Base-by-base conservation (phyloP, 129 eudicot species). In the Gnaphalium uliginosum region DNA sequence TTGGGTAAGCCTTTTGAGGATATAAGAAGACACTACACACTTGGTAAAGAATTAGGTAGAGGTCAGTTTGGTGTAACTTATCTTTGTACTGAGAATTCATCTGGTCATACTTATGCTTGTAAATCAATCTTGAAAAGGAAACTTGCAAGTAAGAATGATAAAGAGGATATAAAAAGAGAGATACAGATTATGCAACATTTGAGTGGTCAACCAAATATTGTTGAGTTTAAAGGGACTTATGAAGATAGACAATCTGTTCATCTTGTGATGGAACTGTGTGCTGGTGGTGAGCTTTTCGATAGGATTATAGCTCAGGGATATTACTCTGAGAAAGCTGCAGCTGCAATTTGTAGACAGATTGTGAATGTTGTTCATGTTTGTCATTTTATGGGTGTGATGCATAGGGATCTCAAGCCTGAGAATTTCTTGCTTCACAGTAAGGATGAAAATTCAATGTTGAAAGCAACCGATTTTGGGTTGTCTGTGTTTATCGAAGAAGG, bases 311-410 rank as follows among this genome's bases (percentile, higher is more conserved):
- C 96, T 62, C 83, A 82, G 48, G 96, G 96, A 8, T 85, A 85
- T 80, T 90, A 90, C 59, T 83, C 92, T 2, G 96, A 90, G 77
- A 87, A 83, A 48, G 96, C 87, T 41, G 96, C 96, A 4, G 87
- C 96, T 62, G 56, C 73, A 0, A 85, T 90, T 63, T 87, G 90
- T 77, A 79, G 92, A 71, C 92, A 87, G 72, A 85, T 90, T 83
- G 96, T 90, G 84, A 90, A 85, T 79, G 96, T 90, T 32, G 96
- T 90, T 76, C 92, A 89, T 81, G 88, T 87, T 27, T 89, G 96
- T 71, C 96, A 89, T 83, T 89, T 89, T 81, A 89, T 89, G 96
- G 96, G 96, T 74, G 96, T 89, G 76, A 80, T 86, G 87, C 96
- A 89, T 80, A 78, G 92, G 81, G 96, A 87, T 83, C 83, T 87